Base-by-base conservation (phyloP, 805 yeast species). In the Kluyveromyces dobzhanskii region DNA sequence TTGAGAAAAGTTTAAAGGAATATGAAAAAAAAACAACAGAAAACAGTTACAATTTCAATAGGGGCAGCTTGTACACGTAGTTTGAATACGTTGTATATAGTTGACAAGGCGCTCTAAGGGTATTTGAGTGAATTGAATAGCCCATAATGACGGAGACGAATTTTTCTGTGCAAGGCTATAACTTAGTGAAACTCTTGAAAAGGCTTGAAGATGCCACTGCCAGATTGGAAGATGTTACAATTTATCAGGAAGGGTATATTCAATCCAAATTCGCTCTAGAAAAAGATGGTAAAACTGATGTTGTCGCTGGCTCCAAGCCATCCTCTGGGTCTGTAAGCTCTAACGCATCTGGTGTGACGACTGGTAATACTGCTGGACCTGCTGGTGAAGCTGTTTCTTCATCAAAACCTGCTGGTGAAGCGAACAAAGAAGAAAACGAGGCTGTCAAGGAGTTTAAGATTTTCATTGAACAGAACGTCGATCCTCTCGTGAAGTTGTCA, bases 121-220 rank as follows among this genome's bases (percentile, higher is more conserved):
- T 9, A 9, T 21, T 21, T 21, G 24, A 21, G 24, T 21, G 24
- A 9, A 21, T 21, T 21, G 24, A 21, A 21, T 6, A 6, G 6
- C 9, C 8, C 8, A 21, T 6, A 21, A 50, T 32, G 54, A 45
- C 19, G 14, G 46, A 21, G 40, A 44, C 17, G 49, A 34, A 51
- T 25, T 47, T 54, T 30, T 53, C 48, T 33, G 43, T 80, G 41
- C 92, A 81, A 54, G 94, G 94, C n/a, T 85, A 80, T 68, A 87
- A 85, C 56, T 69, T 87, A 46, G 84, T 84, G 31, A 87, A 95
- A 33, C 71, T 87, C 40, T 65, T 80, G 62, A 80, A 80, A 61
- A 73, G 94, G 48, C 74, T 87, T 51, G 97, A 87, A 61, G 90
- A 94, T 12, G 96, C 96, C 26, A 85, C 97, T 8, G 80, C 95